phyloP scores from a whole-genome alignment of 345 rosid genomes.

The Excoecaria cochinchinensis region DNA sequence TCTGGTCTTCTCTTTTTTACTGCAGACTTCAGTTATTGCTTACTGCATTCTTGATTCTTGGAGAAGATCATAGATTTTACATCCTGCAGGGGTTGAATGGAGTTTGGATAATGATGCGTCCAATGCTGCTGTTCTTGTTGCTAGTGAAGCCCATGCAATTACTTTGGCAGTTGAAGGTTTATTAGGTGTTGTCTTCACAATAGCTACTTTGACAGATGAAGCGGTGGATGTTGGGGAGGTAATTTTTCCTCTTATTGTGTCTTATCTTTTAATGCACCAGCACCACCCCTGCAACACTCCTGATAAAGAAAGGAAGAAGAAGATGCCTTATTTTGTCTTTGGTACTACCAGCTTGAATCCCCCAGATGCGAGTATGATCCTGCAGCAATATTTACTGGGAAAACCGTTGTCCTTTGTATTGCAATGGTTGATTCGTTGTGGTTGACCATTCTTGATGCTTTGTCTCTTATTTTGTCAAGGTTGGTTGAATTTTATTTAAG shows the following conservation, averaged over 20 bases:
- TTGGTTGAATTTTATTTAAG: slow-evolving; percentile 30
- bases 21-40: neutral
- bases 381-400: slow-evolving; percentile 52
- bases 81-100: slow-evolving; percentile 87
- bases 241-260: slow-evolving; percentile 24
- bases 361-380: slow-evolving; percentile 77
- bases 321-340: slow-evolving; percentile 22
- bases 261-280: neutral
- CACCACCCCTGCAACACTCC: neutral
- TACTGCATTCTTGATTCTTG: slow-evolving; percentile 15
- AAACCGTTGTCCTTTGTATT: slow-evolving; percentile 72
- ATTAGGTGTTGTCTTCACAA: slow-evolving; percentile 87
- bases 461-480: slow-evolving; percentile 92
- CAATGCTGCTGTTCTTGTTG: slow-evolving; percentile 91
- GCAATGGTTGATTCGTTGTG: slow-evolving; percentile 95
- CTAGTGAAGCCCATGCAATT: slow-evolving; percentile 99
- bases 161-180: slow-evolving; percentile 93
- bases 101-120: slow-evolving; percentile 97
- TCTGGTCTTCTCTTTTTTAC: slow-evolving; percentile 7
- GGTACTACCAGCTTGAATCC: slow-evolving; percentile 71
- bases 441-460: slow-evolving; percentile 95
- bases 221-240: slow-evolving; percentile 96
- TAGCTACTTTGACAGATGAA: slow-evolving; percentile 95
- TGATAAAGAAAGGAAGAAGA: neutral
- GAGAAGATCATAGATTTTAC: slow-evolving; percentile 12